Evolutionary conservation across 2,329 filamentous ascomycete genomes (phyloP).

Genomic region (Aspergillus neotritici): DNA sequence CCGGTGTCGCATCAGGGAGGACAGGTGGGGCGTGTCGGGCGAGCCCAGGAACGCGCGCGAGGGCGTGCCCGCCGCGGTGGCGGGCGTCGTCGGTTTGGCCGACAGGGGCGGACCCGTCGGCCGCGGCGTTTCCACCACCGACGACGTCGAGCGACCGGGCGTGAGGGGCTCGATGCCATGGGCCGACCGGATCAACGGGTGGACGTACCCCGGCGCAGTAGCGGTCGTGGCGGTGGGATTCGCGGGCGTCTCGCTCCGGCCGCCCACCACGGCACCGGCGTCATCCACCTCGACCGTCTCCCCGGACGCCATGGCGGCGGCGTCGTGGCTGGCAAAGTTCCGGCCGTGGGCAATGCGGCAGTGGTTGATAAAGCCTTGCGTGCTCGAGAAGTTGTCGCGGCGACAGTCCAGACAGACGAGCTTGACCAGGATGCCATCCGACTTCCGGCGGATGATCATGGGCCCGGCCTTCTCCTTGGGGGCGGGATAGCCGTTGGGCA

Average conservation of each 20-base stretch:
- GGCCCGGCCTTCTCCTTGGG: constrained; percentile 78
- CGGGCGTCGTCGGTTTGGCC: constrained; percentile 15
- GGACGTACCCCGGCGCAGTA: constrained; percentile 49
- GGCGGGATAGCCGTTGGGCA: constrained; percentile 65
- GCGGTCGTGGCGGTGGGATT: constrained; percentile 20
- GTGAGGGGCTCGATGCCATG: constrained; percentile 27
- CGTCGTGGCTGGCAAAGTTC: constrained; percentile 93
- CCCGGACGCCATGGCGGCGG: constrained; percentile 82
- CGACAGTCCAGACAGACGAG: constrained; percentile 85
- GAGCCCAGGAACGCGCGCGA: constrained; percentile 48
- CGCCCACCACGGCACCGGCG: constrained; percentile 43
- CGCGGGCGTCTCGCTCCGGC: constrained; percentile 26
- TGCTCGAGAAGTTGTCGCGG: constrained; percentile 87
- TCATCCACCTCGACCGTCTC: constrained; percentile 71
- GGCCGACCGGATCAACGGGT: constrained; percentile 57
- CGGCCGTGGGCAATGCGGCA: constrained; percentile 92
- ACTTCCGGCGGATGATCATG: constrained; percentile 74
- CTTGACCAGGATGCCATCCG: constrained; percentile 79
- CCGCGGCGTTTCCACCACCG: constrained; percentile 23
- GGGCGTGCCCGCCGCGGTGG: neutral
- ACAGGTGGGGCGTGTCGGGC: constrained; percentile 60
- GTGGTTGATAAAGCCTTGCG: constrained; percentile 98
- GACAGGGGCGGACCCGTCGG: constrained; percentile 1
- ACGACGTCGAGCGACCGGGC: constrained; percentile 9
- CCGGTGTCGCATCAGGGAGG: constrained; percentile 56